Evolutionary conservation across 2,329 filamentous ascomycete species (phyloP), one percentile per base, ranked within the genome.

Genomic region (Hysterium pulicare): DNA sequence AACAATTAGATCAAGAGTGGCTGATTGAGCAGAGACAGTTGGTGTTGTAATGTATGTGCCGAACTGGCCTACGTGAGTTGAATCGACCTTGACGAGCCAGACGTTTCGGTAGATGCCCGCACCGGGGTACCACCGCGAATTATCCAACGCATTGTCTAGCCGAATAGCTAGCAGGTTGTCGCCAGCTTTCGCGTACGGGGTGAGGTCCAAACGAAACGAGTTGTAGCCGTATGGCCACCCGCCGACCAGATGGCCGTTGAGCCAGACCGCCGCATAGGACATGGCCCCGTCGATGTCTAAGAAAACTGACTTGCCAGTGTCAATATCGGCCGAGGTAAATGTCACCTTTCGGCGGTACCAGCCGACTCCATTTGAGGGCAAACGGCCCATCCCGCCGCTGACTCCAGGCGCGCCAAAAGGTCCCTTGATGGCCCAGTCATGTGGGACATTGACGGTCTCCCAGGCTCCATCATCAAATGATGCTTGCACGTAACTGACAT

Each of bases 101-200:
- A 79, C 64, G 44, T 77, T 77, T 1, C 75, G 70, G 51, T 79
- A 79, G 11, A 79, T 61, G 1, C 76, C 76, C 10, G 64, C 76
- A 11, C 76, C 76, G 3, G 76, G 75, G 46, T 79, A 79, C 74
- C 74, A 79, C 2, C 76, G 69, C 2, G 76, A 74, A 2, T 67
- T 73, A 13, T 75, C 65, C 0, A 69, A 30, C 0, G 70, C 63
- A 45, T 79, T 77, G 36, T 79, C 75, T 2, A 79, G 48, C 1
- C 76, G 71, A 28, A 79, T 74, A 2, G 75, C 75, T 0, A 79
- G 57, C 21, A 63, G 44, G 38, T 79, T 62, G 7, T 60, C 57
- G 10, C 50, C 38, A 22, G 42, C 7, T 19, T 54, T 53, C 0
- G 45, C 44, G 64, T 73, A 71, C 0, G 69, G 66, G 0, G 75